Base-by-base conservation (phyloP, 1,284 basidiomycete genomes). In the Rhodofomes roseus region DNA sequence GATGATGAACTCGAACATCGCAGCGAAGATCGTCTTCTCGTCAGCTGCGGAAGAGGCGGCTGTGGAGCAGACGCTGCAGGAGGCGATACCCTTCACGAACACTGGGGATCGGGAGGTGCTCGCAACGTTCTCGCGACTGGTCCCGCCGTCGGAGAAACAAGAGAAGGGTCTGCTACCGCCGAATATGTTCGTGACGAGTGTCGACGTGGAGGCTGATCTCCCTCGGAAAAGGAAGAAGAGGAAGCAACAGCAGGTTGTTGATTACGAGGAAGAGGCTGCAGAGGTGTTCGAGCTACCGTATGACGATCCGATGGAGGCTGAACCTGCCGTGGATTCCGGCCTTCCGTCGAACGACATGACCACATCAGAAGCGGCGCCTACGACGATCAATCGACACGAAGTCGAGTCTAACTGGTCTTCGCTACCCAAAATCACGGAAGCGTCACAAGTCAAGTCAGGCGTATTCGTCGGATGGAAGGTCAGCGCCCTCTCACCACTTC, bases 101-200 rank as follows among this genome's bases (percentile, higher is more conserved):
- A 34, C 56, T 1, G 60, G 61, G 31, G 58, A 63, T n/a, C 55
- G 57, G 25, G 59, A 57, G 7, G 44, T 54, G 5, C 39, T 54
- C 29, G 64, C 57, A 18, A 48, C 57, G n/a, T 61, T 65, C 23
- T 68, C 74, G 14, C 78, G 76, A 1, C 71, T 90, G 8, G 66
- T 90, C 40, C 84, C 89, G 1, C 90, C 90, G 0, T 90, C 85
- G 1, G 81, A 87, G 69, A 79, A 80, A 60, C 79, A 82, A 62
- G 78, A 76, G 25, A 66, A 63, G 1, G 81, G 81, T 14, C 63
- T 73, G 51, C 65, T 89, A n/a, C 85, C 87, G 4, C 65, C 75
- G 7, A 84, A 86, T 59, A 74, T 89, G 69, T 83, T 89, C 62
- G 84, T 90, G 34, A 89, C 86, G 6, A 85, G 80, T 62, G 77